phyloP scores from a whole-genome alignment of 106 monocot genomes.

The Platanthera zijinensis region DNA sequence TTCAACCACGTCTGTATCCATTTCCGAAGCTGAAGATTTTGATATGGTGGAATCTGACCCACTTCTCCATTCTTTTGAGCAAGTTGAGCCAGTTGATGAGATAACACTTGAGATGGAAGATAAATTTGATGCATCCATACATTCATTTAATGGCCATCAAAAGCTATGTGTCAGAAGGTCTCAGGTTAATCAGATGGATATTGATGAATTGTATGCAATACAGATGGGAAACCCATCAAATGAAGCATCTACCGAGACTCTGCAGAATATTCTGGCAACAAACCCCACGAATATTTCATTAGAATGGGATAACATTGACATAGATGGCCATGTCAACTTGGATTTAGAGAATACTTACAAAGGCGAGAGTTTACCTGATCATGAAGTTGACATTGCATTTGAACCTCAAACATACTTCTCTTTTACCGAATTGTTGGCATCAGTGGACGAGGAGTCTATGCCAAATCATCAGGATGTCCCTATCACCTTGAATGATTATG shows the following conservation, averaged over 20 bases:
- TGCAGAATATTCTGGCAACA: neutral
- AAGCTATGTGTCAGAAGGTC: slow-evolving; percentile 46
- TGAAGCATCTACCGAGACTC: slow-evolving; percentile 2
- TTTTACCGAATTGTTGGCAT: slow-evolving; percentile 62
- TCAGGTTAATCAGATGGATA: slow-evolving; percentile 15
- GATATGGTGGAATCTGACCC: slow-evolving; percentile 26
- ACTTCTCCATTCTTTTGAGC: slow-evolving; percentile 31
- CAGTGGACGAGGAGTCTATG: slow-evolving; percentile 36
- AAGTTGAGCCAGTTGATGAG: slow-evolving; percentile 23
- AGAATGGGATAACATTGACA: slow-evolving; percentile 25
- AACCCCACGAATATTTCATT: slow-evolving; percentile 3
- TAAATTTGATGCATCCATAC: neutral
- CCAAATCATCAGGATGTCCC: neutral
- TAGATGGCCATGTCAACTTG: slow-evolving; percentile 1
- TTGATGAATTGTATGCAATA: neutral
- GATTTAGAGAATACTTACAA: neutral
- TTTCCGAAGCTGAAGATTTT: slow-evolving; percentile 13
- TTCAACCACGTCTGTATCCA: neutral
- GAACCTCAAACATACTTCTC: slow-evolving; percentile 96
- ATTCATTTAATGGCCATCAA: slow-evolving; percentile 11
- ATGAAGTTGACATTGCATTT: slow-evolving; percentile 37
- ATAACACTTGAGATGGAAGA: slow-evolving; percentile 7
- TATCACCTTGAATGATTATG: slow-evolving; percentile 5
- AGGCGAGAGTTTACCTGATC: slow-evolving; percentile 8
- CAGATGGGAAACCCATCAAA: neutral